Base-by-base conservation (phyloP, 495 filamentous ascomycete genomes). In the Penicillium canescens region DNA sequence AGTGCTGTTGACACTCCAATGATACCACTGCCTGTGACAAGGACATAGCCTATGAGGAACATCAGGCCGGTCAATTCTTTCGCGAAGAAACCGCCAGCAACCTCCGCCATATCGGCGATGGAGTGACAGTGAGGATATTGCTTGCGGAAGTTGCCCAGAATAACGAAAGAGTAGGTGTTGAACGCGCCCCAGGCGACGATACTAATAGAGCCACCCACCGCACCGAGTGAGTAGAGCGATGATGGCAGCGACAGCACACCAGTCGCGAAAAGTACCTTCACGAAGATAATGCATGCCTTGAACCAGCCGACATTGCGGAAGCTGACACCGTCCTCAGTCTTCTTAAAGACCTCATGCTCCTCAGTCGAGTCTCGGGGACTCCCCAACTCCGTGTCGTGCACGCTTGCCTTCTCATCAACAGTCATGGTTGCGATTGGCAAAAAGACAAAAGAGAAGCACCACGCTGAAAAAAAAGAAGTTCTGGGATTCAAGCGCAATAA, bases 91-190 rank as follows among this genome's bases (percentile, higher is more conserved):
- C 86, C 87, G 58, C 82, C 79, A 38, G 88, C 77, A 21, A 92
- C 70, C 23, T 80, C 62, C 4, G 84, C 83, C 39, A 82, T 88
- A 59, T 93, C 88, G n/a, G 85, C 83, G 44, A 91, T 83, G 53
- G 65, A 67, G 51, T 69, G 64, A 53, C 75, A 79, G 37, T 73
- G 67, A 11, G 66, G 66, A 42, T 66, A 42, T n/a, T 33, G 24
- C 18, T 59, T 54, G 44, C 68, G 68, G 41, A 73, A 73, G 23
- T 71, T 59, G 16, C 66, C 64, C 3, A 69, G 44, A 24, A 71
- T 61, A 35, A 70, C 55, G 26, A 62, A 60, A 20, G 60, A 54
- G 50, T 71, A 73, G 2, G 84, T 82, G 46, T 88, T 86, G 24
- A 89, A 54, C 11, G 83, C 61, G 16, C 86, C 85, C 44, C 88